Base-by-base conservation (phyloP, 225 moss, liverwort and hornwort genomes). In the Polytrichum commune region DNA sequence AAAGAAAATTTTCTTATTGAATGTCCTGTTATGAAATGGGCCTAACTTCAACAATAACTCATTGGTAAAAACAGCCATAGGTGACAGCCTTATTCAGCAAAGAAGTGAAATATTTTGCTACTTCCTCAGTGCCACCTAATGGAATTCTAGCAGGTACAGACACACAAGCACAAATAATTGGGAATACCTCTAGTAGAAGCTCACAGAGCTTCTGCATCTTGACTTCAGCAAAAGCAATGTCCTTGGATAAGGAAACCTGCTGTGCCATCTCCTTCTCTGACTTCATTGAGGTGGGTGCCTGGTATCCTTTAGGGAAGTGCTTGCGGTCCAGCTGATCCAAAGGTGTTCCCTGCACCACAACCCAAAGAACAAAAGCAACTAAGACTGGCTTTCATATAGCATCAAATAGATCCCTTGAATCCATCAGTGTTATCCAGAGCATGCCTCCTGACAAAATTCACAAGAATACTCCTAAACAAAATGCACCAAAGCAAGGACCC, bases 201-300 rank as follows among this genome's bases (percentile, higher is more conserved):
- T 92, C 90, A 84, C 97, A 94, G 24, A 97, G 80, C 38, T 94
- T 86, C 32, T 92, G 97, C 77, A 94, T 70, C 70, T 92, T 89
- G 69, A 84, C 81, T 80, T 97, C 91, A 63, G 80, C 79, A 55
- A 94, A 74, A 56, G 91, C 89, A 75, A 97, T 75, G 58, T 80
- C 84, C 76, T 76, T 85, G 62, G 86, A 92, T 54, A 72, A 72
- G 74, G 78, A 16, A 62, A 90, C 71, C 70, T 86, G 92, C 54
- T 86, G 88, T 46, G 75, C 69, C 74, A 81, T 75, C 73, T 93
- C 88, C 74, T 89, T 82, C 60, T 83, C 74, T 28, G 83, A 86
- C 69, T 90, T 86, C 75, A 79, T 85, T 73, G 79, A 73, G 22
- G 67, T 80, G 16, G 78, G 68, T 5, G 73, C 71, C 74, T 89